Evolutionary conservation across 2,329 filamentous ascomycete species (phyloP), one percentile per base, ranked within the genome.

Genomic region (Aspergillus sp.): DNA sequence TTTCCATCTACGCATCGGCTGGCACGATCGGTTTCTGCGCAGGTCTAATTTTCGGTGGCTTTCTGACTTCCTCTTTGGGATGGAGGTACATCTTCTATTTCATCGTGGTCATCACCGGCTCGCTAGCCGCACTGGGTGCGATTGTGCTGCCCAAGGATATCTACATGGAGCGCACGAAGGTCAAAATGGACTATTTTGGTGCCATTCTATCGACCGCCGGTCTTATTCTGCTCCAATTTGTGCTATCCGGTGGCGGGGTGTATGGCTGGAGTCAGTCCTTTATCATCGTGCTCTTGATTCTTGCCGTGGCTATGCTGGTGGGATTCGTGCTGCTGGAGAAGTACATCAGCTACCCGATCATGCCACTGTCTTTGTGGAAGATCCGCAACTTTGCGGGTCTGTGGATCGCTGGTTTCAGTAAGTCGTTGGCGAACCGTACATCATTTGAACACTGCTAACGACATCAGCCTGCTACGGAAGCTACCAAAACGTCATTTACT

Each of bases 201-300:
- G 77, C 78, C 1, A 68, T 73, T 1, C 64, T 80, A 11, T 80
- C 77, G 0, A 81, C 78, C 0, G 71, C 69, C 1, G 78, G 78
- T 0, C 65, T 81, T 2, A 78, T 81, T 18, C 58, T 81, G 7
- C 72, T 81, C 12, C 77, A 77, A 22, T 80, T 80, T 32, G 78
- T 80, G 2, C 71, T 80, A 0, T 79, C 77, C 0, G 77, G 77
- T 58, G 78, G 78, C 2, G 78, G 78, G 18, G 71, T 75, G n/a
- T 81, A 80, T 59, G 78, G 78, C 16, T 80, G 78, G 78, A 73
- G 71, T 51, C 75, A 75, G 50, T 73, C 78, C 1, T 80, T 80
- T 53, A 78, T 80, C 57, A 80, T 80, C 29, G 75, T 73, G 10
- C 65, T 80, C 2, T 63, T 80, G 7, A 61, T 80, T 3, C 31